Conservation (phyloP, 805 yeast species). For the Monosporozyma yasuniensis region DNA sequence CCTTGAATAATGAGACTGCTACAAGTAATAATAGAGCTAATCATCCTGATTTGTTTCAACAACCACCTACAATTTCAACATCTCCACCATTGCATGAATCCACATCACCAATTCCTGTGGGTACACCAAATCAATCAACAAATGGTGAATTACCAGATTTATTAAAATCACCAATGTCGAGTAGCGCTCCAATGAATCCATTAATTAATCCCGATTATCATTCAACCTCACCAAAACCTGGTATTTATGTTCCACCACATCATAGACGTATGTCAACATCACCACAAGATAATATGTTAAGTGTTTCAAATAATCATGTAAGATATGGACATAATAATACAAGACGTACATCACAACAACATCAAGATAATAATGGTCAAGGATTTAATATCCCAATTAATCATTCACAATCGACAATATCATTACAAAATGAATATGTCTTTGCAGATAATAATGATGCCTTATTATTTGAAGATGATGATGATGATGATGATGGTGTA, state of each 20-base stretch:
- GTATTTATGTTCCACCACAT: conserved; percentile 45
- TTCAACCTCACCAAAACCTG: conserved; percentile 15
- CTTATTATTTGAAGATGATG: conserved; percentile 28
- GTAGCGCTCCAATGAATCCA: not conserved
- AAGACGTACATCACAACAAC: conserved; percentile 4
- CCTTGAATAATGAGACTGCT: not conserved
- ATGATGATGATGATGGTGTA: conserved; percentile 17
- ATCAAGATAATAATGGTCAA: not conserved
- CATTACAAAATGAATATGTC: conserved; percentile 22
- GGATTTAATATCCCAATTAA: conserved; percentile 12
- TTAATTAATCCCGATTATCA: not conserved
- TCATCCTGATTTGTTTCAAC: conserved; percentile 24
- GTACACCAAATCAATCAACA: not conserved
- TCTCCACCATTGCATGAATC: not conserved
- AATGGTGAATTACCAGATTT: conserved; percentile 21
- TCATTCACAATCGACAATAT: conserved; percentile 22
- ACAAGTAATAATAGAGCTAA: not conserved
- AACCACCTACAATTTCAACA: conserved; percentile 13
- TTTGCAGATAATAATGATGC: conserved; percentile 26
- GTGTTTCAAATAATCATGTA: conserved; percentile 17
- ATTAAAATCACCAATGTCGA: conserved; percentile 22
- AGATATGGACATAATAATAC: conserved; percentile 8
- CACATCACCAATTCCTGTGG: not conserved
- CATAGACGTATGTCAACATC: conserved; percentile 34
- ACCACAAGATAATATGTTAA: conserved; percentile 17